phyloP scores from a whole-genome alignment of 805 yeast genomes.

The Metschnikowia baotianmanensis region DNA sequence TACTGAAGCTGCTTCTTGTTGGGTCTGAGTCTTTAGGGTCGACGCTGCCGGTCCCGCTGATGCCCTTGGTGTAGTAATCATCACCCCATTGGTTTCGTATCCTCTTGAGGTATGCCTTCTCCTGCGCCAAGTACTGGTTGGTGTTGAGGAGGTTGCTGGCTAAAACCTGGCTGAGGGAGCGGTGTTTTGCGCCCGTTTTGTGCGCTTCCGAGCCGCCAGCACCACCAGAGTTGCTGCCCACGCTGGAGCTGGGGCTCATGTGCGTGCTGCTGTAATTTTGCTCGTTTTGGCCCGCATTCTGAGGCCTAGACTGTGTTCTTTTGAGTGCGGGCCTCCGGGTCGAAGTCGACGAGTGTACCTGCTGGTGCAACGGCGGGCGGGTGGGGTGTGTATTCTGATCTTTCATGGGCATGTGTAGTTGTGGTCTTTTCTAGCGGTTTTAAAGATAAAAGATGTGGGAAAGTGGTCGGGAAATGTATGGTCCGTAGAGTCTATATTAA shows the following conservation, averaged over 20 bases:
- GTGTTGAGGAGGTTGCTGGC: conserved; percentile 18
- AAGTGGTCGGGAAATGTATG: too few species aligned
- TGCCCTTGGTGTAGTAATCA: conserved; percentile 71
- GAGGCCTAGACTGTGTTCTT: conserved; percentile 8
- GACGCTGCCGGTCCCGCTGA: conserved; percentile 39
- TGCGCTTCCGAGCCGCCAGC: conserved; percentile 10
- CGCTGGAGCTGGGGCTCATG: conserved; percentile 1
- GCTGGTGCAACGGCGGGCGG: conserved; percentile 2
- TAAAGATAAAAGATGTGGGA: too few species aligned
- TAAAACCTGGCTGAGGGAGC: conserved; percentile 17
- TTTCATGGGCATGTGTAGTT: too few species aligned
- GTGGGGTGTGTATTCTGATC: too few species aligned
- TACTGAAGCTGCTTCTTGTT: background rate
- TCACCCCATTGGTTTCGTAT: conserved; percentile 60
- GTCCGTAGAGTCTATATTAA: too few species aligned
- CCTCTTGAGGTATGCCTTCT: conserved; percentile 60
- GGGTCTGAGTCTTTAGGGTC: conserved; percentile 14
- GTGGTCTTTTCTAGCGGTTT: too few species aligned
- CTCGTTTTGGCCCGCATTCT: background rate
- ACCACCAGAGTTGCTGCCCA: background rate
- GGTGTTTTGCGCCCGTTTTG: conserved; percentile 10
- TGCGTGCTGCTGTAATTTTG: conserved; percentile 1
- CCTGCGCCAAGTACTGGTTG: conserved; percentile 57
- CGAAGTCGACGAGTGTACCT: conserved; percentile 7
- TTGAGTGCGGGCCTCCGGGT: conserved; percentile 14